Evolutionary conservation across 768 basidiomycete species (phyloP), one percentile per base, ranked within the genome.

Genomic region (Trametes cingulata): DNA sequence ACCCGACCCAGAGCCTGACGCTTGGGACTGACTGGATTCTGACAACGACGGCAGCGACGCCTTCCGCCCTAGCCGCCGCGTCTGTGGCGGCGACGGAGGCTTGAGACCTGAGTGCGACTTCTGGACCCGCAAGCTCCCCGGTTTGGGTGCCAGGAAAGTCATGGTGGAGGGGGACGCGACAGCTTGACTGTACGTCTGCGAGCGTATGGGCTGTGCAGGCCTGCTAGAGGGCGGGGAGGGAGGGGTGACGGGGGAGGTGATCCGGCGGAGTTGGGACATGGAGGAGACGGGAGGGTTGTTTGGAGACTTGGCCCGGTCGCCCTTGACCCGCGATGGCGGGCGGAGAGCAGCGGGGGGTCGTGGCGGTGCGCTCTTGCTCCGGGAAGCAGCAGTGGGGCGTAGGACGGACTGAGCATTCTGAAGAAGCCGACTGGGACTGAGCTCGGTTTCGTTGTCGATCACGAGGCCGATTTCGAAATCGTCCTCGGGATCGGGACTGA

Each of bases 381-480:
- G 84, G 47, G 74, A 64, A 8, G 54, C 39, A 24, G 60, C 39
- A 17, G 62, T 62, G 45, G 52, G 75, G 20, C 61, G 61, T 63
- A 76, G 74, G 64, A 73, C 70, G 54, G 63, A 46, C 62, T 79
- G 77, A 15, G 72, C 72, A 39, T 79, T 84, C 69, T 80, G 74
- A 39, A 85, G 75, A 20, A 93, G 80, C 53, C 90, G 79, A 71
- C 87, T 89, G 14, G 90, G 89, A 69, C 88, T 92, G 48, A 94
- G 84, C 69, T 93, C 91, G 53, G 81, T 82, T 69, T 91, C 91
- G 62, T 91, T 89, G 67, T 88, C 87, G 66, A 95, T 87, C 64
- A 93, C 82, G 52, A 95, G 85, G 14, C 92, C 92, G 61, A 82
- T 82, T 73, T 95, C 92, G 63, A 93, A 93, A 71, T 93, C 90